Evolutionary conservation across 371 early-diverging fungal species (phyloP).

Genomic region (Syncephalis plumigaleata): DNA sequence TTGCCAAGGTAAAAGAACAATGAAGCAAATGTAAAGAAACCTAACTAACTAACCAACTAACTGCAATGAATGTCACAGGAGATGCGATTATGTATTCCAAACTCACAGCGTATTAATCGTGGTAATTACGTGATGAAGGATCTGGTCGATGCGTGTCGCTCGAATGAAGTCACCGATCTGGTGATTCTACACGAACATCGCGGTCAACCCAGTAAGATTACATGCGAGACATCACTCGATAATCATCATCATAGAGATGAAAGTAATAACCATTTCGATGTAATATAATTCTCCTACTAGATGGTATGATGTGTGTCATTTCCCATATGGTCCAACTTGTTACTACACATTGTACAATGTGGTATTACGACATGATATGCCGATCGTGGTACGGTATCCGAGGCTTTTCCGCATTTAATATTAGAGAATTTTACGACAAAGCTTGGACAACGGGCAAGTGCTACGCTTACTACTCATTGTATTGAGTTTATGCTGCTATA

Average conservation of each 20-base stretch:
- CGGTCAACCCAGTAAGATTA: constrained; percentile 83
- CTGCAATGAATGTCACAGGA: constrained; percentile 26
- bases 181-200: constrained; percentile 94
- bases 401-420: constrained; percentile 91
- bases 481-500: neutral
- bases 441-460: constrained; percentile 63
- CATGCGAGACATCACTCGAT: neutral
- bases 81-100: constrained; percentile 91
- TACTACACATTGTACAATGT: constrained; percentile 96
- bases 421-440: constrained; percentile 84
- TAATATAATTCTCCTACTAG: constrained; percentile 18
- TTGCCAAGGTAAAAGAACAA: constrained; percentile 68
- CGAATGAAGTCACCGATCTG: constrained; percentile 92
- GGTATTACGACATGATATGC: constrained; percentile 90
- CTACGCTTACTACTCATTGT: neutral
- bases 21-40: neutral
- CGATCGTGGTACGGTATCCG: constrained; percentile 87
- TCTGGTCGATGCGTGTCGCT: constrained; percentile 84
- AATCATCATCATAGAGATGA: too few species aligned
- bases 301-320: constrained; percentile 90
- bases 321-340: constrained; percentile 97
- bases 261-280: too few species aligned
- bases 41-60: neutral
- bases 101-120: constrained; percentile 94
- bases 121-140: constrained; percentile 94